Evolutionary conservation across 176 grass and related monocot species (phyloP).

Genomic region (Ampelocalamus luodianensis): DNA sequence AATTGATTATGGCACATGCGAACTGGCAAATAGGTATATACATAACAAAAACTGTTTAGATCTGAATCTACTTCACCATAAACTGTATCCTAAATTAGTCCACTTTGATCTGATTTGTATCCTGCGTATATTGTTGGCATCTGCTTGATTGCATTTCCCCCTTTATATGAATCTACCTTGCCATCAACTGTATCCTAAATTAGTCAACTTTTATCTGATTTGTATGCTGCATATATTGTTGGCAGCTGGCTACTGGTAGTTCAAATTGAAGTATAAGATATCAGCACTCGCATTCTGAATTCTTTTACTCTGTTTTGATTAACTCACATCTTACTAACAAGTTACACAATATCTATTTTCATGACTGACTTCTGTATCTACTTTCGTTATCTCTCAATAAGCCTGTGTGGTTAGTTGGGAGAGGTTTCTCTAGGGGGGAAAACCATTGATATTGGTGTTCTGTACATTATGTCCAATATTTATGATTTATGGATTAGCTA

Average conservation of each 20-base stretch:
- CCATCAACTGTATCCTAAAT: background rate
- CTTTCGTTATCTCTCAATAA: background rate
- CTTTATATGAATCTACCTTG: background rate
- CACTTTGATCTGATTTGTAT: background rate
- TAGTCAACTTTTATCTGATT: conserved; percentile 12
- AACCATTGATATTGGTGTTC: background rate
- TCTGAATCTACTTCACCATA: background rate
- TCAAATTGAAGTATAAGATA: conserved; percentile 5
- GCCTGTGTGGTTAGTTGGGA: background rate
- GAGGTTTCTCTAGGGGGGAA: background rate
- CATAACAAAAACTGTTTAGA: conserved; percentile 4
- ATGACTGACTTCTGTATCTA: conserved; percentile 17
- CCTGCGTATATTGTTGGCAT: background rate
- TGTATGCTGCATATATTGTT: conserved; percentile 11
- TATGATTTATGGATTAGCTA: conserved; percentile 4
- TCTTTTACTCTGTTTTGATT: conserved; percentile 14
- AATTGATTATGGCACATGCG: background rate
- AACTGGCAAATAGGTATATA: background rate
- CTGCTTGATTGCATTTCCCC: background rate
- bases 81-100: background rate
- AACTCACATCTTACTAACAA: background rate
- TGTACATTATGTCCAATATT: conserved; percentile 16
- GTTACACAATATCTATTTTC: conserved; percentile 13
- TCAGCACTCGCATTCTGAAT: background rate
- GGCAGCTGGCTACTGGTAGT: background rate